phyloP scores from a whole-genome alignment of 495 filamentous ascomycete species.

The Monascus purpureus region DNA sequence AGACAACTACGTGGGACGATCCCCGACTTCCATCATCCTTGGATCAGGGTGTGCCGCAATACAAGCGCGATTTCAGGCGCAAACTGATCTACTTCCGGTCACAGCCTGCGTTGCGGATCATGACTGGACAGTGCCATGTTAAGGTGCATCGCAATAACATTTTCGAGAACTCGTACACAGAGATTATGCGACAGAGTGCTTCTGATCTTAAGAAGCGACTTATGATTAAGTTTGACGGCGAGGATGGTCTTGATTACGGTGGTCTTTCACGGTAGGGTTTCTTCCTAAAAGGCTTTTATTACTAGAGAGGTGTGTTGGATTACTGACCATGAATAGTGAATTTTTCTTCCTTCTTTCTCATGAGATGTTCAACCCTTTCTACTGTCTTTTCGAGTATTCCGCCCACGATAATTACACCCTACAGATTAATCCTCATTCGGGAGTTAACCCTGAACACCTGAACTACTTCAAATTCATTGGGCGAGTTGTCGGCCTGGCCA shows the following conservation, averaged over 20 bases:
- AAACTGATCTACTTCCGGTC: constrained; percentile 99
- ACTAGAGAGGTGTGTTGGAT: neutral
- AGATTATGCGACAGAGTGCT: constrained; percentile 95
- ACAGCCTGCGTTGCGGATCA: constrained; percentile 87
- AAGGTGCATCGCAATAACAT: constrained; percentile 95
- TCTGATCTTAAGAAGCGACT: constrained; percentile 92
- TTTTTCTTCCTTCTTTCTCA: constrained; percentile 99
- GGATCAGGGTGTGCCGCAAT: constrained; percentile 97
- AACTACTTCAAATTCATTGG: constrained; percentile 99
- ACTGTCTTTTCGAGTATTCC: constrained; percentile 99
- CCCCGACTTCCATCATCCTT: constrained; percentile 88
- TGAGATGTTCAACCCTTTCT: constrained; percentile 99
- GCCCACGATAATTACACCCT: constrained; percentile 99
- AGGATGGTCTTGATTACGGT: constrained; percentile 96
- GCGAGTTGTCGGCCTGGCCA: constrained; percentile 90
- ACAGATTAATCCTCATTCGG: constrained; percentile 98
- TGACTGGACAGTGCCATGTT: constrained; percentile 93
- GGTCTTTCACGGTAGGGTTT: constrained; percentile 76
- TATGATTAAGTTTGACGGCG: constrained; percentile 99
- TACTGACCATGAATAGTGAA: constrained; percentile 46
- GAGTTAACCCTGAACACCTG: constrained; percentile 97
- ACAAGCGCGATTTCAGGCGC: constrained; percentile 95
- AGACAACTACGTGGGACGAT: constrained; percentile 99
- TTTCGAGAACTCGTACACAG: constrained; percentile 96
- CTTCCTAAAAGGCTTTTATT: no score